These are phyloP conservation scores for Pythium oligandrum DNA, from an alignment of 352 stramenopile species.

Conservation along the genomic window DNA sequence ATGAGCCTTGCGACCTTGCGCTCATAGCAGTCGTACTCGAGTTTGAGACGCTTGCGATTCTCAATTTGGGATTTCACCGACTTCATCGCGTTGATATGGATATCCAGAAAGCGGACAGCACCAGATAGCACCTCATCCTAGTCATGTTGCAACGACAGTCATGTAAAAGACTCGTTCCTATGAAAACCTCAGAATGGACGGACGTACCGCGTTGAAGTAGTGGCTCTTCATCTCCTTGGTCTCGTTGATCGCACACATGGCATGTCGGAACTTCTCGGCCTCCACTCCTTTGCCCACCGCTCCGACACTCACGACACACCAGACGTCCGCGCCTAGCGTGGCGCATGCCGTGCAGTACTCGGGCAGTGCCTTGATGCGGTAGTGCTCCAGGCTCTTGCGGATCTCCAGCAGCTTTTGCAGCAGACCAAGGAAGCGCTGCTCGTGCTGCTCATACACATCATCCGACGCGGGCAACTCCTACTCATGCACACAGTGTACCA, in stretches of 20 bases:
- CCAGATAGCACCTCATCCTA: slow-evolving; percentile 60
- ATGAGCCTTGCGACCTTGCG: slow-evolving; percentile 41
- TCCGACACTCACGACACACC: slow-evolving; percentile 67
- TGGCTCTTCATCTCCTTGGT: slow-evolving; percentile 72
- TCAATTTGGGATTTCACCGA: slow-evolving; percentile 68
- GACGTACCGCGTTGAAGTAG: slow-evolving; percentile 59
- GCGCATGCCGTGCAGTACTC: slow-evolving; percentile 60
- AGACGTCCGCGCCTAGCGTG: slow-evolving; percentile 62
- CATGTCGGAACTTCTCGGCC: slow-evolving; percentile 65
- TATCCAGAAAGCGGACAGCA: slow-evolving; percentile 61
- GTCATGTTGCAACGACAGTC: too few relatives aligned
- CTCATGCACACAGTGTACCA: background rate
- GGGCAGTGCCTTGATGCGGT: slow-evolving; percentile 51
- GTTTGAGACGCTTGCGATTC: slow-evolving; percentile 55
- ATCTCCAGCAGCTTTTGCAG: slow-evolving; percentile 74
- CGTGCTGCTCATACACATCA: slow-evolving; percentile 63
- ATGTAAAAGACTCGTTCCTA: too few relatives aligned
- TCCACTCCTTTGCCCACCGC: slow-evolving; percentile 54
- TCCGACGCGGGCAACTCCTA: slow-evolving; percentile 47
- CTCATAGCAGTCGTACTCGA: slow-evolving; percentile 71
- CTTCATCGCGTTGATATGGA: slow-evolving; percentile 76
- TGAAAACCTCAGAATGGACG: background rate
- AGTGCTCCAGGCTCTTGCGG: slow-evolving; percentile 60
- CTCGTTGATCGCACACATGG: slow-evolving; percentile 74
- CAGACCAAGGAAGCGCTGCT: slow-evolving; percentile 62